A percentile compares a stretch with the other conserved stretches of the same genome.
Conservation (phyloP, 257 asterid species). For the Lavandula angustifolia region DNA sequence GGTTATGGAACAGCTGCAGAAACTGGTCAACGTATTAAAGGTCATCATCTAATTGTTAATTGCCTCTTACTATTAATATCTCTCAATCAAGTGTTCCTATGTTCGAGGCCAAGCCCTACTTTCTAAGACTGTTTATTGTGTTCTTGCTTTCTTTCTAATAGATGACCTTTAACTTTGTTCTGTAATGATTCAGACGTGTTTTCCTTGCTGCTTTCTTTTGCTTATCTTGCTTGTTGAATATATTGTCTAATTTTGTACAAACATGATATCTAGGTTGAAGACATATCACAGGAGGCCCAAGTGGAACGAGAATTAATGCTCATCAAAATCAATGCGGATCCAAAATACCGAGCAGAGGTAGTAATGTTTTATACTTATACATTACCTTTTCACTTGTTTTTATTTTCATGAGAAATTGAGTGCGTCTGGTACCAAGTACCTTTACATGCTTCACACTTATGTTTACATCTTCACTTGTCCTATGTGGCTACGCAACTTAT, state of each 20-base stretch:
- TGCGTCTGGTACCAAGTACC: not conserved
- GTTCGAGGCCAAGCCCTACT: not conserved
- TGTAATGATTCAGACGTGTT: slow-evolving; percentile 7
- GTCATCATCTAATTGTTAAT: slow-evolving; percentile 41
- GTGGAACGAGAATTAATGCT: slow-evolving; percentile 98
- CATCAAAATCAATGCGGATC: slow-evolving; percentile 85
- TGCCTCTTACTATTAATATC: not conserved
- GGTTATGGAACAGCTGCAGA: slow-evolving; percentile 90
- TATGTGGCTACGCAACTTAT: slow-evolving; percentile 2
- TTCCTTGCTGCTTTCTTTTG: not conserved
- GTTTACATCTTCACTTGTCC: slow-evolving; percentile 14
- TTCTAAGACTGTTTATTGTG: not conserved
- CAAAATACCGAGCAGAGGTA: slow-evolving; percentile 75
- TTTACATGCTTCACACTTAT: slow-evolving; percentile 9
- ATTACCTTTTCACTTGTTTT: slow-evolving; percentile 8
- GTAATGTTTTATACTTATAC: slow-evolving; percentile 7
- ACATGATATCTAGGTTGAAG: slow-evolving; percentile 66
- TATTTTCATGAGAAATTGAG: slow-evolving; percentile 6
- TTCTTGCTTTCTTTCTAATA: not conserved
- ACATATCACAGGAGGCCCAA: slow-evolving; percentile 89
- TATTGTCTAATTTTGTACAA: slow-evolving; percentile 15
- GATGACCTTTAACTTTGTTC: not conserved
- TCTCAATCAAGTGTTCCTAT: slow-evolving; percentile 1
- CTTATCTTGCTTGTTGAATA: slow-evolving; percentile 14
- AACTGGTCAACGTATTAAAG: slow-evolving; percentile 91